Conservation (phyloP, 1,284 basidiomycete genomes). For the Tilletiopsis washingtonensis region DNA sequence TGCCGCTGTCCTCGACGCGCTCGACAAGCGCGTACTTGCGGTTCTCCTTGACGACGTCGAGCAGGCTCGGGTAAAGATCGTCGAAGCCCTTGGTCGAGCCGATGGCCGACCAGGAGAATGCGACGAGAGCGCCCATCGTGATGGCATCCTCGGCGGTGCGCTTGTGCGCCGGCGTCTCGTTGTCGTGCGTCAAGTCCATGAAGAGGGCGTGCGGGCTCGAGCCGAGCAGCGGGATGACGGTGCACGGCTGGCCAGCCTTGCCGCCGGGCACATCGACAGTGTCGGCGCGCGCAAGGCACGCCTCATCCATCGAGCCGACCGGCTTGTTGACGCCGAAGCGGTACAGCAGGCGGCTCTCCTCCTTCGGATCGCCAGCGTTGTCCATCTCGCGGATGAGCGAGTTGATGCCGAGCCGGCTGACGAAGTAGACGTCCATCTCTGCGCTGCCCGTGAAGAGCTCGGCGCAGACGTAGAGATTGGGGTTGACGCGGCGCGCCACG, state of each 20-base stretch:
- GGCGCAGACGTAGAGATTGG: constrained; percentile 88
- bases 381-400: constrained; percentile 42
- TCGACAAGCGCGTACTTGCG: constrained; percentile 22
- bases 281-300: constrained; percentile 19
- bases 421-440: constrained; percentile 57
- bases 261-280: constrained; percentile 53
- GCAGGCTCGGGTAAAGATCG: constrained; percentile 34
- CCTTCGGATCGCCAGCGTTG: constrained; percentile 39
- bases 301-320: constrained; percentile 37
- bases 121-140: constrained; percentile 40
- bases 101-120: constrained; percentile 41
- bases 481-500: constrained; percentile 75
- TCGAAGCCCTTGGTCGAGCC: constrained; percentile 40
- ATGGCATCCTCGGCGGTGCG: constrained; percentile 39
- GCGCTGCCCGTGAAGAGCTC: constrained; percentile 94
- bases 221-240: constrained; percentile 26
- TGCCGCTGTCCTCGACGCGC: constrained; percentile 24
- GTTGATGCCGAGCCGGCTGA: constrained; percentile 40
- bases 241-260: constrained; percentile 7
- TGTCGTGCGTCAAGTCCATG: constrained; percentile 44
- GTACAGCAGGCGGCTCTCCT: constrained; percentile 37
- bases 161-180: constrained; percentile 39
- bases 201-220: constrained; percentile 39
- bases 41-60: constrained; percentile 34
- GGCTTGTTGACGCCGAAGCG: constrained; percentile 42